Conservation (phyloP, 352 stramenopile genomes). For the Phytophthora kernoviae region DNA sequence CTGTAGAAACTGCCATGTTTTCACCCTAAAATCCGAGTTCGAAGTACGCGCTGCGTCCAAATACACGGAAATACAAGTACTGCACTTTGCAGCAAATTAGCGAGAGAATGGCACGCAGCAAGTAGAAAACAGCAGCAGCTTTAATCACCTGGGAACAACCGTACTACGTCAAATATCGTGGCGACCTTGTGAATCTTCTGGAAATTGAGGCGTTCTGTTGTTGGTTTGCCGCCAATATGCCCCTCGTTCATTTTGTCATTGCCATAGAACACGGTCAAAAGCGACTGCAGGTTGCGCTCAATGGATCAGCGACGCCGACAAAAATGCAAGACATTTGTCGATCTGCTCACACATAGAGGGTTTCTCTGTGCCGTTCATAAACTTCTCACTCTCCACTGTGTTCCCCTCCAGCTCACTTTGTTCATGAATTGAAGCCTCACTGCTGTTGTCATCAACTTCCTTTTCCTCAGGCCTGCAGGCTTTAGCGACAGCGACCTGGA, state of each 20-base stretch:
- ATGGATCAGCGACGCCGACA: conserved; percentile 35
- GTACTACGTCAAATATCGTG: conserved; percentile 41
- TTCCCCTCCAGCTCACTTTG: conserved; percentile 6
- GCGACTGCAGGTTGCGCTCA: conserved; percentile 22
- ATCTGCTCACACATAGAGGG: conserved; percentile 36
- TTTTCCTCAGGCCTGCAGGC: conserved; percentile 4
- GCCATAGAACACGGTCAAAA: conserved; percentile 34
- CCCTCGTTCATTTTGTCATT: not conserved
- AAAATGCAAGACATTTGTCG: conserved; percentile 47
- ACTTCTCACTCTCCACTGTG: not conserved
- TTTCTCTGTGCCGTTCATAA: not conserved
- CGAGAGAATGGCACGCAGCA: not conserved
- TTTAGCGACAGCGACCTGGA: conserved; percentile 28
- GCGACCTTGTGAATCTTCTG: conserved; percentile 32
- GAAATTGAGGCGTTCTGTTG: conserved; percentile 17
- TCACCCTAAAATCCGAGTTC: conserved; percentile 50
- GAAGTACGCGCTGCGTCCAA: conserved; percentile 60
- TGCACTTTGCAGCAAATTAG: conserved; percentile 16
- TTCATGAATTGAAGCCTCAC: conserved; percentile 9
- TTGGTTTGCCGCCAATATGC: not conserved
- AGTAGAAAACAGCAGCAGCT: not conserved
- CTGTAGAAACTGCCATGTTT: conserved; percentile 51
- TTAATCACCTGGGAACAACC: conserved; percentile 60
- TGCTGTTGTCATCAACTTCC: conserved; percentile 7
- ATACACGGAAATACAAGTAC: conserved; percentile 69